phyloP scores from a whole-genome alignment of 1,284 basidiomycete species.

The Moniliella sp. region DNA sequence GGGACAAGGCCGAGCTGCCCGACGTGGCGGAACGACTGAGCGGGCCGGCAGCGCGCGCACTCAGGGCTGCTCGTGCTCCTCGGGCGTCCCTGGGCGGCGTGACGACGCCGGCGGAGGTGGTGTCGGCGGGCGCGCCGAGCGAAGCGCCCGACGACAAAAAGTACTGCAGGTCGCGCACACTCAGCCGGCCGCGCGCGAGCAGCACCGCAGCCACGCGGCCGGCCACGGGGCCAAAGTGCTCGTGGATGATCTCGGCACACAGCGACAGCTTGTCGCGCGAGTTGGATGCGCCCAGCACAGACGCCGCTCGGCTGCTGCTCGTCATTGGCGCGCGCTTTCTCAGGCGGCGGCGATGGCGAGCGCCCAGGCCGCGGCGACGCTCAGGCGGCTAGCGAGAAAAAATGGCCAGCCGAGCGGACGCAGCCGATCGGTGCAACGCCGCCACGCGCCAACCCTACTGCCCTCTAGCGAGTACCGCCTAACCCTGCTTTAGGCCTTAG shows the following conservation, averaged over 20 bases:
- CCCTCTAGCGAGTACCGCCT: too few species aligned
- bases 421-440: too few species aligned
- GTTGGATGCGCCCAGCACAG: too few species aligned
- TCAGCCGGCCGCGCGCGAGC: slow-evolving; percentile 62
- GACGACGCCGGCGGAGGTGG: slow-evolving; percentile 1
- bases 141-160: slow-evolving; percentile 13
- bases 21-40: background rate
- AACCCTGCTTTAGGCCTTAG: too few species aligned
- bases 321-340: too few species aligned
- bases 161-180: slow-evolving; percentile 39
- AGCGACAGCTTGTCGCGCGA: slow-evolving; percentile 36
- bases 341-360: too few species aligned
- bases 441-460: too few species aligned
- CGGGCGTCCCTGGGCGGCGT: too few species aligned
- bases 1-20: slow-evolving; percentile 3
- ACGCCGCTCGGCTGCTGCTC: too few species aligned
- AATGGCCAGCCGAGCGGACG: too few species aligned
- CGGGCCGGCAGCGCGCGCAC: background rate
- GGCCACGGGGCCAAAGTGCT: slow-evolving; percentile 56
- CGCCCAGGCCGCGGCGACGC: too few species aligned
- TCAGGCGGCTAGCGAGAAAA: too few species aligned
- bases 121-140: slow-evolving; percentile 8
- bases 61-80: slow-evolving; percentile 8
- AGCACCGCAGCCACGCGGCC: slow-evolving; percentile 56
- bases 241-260: slow-evolving; percentile 52